Evolutionary conservation across 2,329 filamentous ascomycete species (phyloP), one percentile per base, ranked within the genome.

Genomic region (Talaromyces sp.): DNA sequence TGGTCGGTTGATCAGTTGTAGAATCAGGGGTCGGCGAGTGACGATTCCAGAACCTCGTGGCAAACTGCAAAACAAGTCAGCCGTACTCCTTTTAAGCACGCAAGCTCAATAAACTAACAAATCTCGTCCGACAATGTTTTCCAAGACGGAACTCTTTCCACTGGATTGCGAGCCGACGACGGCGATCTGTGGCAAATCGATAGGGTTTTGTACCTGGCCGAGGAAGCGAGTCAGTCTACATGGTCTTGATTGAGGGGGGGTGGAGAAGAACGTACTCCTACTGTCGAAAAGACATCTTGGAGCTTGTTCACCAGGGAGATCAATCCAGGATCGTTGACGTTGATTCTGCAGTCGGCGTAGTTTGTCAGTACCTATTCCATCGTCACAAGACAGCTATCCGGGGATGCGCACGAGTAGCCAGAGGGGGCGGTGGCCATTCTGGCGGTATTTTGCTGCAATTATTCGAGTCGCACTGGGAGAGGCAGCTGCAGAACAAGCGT

Each of bases 111-210:
- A 27, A 66, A 85, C 92, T 83, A 85, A 98, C 94, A 99, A 99
- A 82, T 99, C 95, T 84, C 95, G 88, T 66, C 95, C 95, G 65
- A 99, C 95, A 75, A 99, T 99, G 76, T 99, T 99, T 81, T 99
- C 95, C 74, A 99, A 82, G 72, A 99, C 95, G 19, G 95, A 99
- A 85, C 93, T 97, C 89, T 99, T 99, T 82, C 95, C 95, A 80
- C 94, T 97, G 22, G 95, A 99, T 83, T 99, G 95, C 80, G 93
- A 97, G 75, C 95, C 95, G 65, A 99, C 95, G 71, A 99, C 95
- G 72, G 90, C 94, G 78, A 99, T 99, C 84, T 99, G 95, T 63
- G 95, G 95, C 69, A 99, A 83, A 83, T 99, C 95, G 85, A 99
- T 99, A 68, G 95, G 95, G 81, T 99, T 99, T 87, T 97, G 95